Base-by-base conservation (phyloP, 148 eudicot genomes). In the Rhododendron kiyosumense region DNA sequence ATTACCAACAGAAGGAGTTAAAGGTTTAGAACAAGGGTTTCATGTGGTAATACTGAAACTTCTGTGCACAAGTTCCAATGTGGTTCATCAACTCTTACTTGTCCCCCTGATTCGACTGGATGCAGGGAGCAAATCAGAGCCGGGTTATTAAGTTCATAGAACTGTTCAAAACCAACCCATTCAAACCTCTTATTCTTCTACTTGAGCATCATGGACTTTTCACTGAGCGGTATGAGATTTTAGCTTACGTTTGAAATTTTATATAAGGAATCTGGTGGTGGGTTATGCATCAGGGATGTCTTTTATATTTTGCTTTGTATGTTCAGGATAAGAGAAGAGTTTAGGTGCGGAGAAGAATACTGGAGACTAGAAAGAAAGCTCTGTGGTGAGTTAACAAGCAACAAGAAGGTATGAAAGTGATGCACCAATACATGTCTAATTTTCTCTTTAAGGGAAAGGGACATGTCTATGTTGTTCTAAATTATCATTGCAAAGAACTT, bases 311-410 rank as follows among this genome's bases (percentile, higher is more conserved):
- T 90, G 67, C 83, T 82, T 78, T 65, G 84, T 75, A 78, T 83
- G 11, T 82, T 84, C 90, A 97, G 99, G 86, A 93, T 97, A 83
- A 91, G 76, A 85, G 95, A 94, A 79, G 98, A 97, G 88, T 84
- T 95, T 84, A 93, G 83, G 71, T 69, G 73, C 82, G 99, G 99
- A 52, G 93, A 91, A 88, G 96, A 95, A 87, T 97, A 97, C 75
- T 97, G 99, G 99, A 84, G 91, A 84, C 89, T 94, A 43, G 99
- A 97, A 83, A 95, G 99, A 90, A 97, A 90, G 91, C 94, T 97
- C 77, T 97, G 99, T 86, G 65, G 86, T 89, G 90, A 91, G 54
- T 84, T 93, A 59, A 86, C 85, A 83, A 87, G 87, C 49, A 90
- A 88, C 86, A 76, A 88, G 85, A 90, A 94, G 97, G 94, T 95